Evolutionary conservation across 768 basidiomycete species (phyloP), one percentile per base, ranked within the genome.

Genomic region (Arthromyces matolae): DNA sequence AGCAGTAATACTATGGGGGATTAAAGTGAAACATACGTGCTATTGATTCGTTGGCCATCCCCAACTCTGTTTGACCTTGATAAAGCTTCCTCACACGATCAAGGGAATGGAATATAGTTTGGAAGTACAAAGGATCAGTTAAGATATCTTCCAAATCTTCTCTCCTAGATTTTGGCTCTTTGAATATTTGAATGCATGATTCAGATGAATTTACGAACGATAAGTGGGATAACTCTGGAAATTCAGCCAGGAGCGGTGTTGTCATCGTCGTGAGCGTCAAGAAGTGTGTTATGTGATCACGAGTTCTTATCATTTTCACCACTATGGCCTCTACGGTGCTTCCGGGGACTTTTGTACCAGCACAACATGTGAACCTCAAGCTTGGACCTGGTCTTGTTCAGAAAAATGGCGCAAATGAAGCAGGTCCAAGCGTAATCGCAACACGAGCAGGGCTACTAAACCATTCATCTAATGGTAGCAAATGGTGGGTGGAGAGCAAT

Each of bases 61-160:
- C 86, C 1, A 95, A 76, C 53, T 87, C 85, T 9, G 85, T 73
- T 57, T 93, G 89, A 1, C 82, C 79, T 51, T 81, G 77, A 54
- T 93, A 86, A 49, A 93, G 71, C 13, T 76, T 73, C 59, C 86
- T 85, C 32, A 95, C 90, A 22, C 75, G 72, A 2, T 81, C 71
- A 8, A 95, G 68, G 1, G 89, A 81, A 65, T 93, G 86, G 53
- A 98, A 86, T 52, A 88, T 72, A 7, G 93, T 88, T 63, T 94
- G 87, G 54, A 94, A 93, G 63, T 93, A 93, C 13, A 71, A 68
- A 1, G 84, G 86, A 61, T 96, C 90, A 12, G 77, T 73, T 18
- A 96, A 69, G 4, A 96, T 70, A 60, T 94, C 92, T 64, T 96
- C 89, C n/a, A 98, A 75, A 58, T 93, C 92, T 54, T 90, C 86